A percentile compares a stretch with the other conserved stretches of the same genome.
phyloP scores from a whole-genome alignment of 306 rosid species.

The Begonia masoniana region DNA sequence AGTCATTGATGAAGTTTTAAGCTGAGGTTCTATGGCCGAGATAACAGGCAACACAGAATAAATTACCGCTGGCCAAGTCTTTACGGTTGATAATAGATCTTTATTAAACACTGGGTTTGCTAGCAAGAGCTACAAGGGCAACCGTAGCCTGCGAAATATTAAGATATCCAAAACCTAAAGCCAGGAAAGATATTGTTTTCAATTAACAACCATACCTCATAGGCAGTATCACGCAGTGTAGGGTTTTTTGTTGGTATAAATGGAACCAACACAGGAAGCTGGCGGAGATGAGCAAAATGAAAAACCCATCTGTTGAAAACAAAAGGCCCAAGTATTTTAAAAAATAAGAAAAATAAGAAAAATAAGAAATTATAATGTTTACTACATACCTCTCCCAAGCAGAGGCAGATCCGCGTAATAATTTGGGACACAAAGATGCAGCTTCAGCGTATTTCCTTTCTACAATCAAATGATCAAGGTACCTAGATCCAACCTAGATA shows the following conservation, averaged over 20 bases:
- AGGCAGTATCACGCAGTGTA: slow-evolving; percentile 82
- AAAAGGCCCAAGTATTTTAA: slow-evolving; percentile 17
- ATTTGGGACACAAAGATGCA: slow-evolving; percentile 85
- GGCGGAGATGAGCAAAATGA: slow-evolving; percentile 97
- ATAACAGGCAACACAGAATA: slow-evolving; percentile 77
- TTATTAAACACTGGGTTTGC: slow-evolving; percentile 75
- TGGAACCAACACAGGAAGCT: slow-evolving; percentile 89
- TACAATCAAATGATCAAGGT: slow-evolving; percentile 94
- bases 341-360: background rate
- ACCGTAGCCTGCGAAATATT: slow-evolving; percentile 36
- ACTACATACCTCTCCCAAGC: slow-evolving; percentile 86
- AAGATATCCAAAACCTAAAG: slow-evolving; percentile 10
- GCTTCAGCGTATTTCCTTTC: slow-evolving; percentile 94
- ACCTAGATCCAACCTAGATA: slow-evolving; percentile 86
- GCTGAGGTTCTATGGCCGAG: slow-evolving; percentile 93
- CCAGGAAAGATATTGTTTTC: slow-evolving; percentile 2
- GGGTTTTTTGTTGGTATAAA: slow-evolving; percentile 81
- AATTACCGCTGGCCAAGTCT: slow-evolving; percentile 76
- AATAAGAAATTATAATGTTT: slow-evolving; percentile 3
- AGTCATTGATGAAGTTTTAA: slow-evolving; percentile 71
- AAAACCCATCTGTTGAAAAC: slow-evolving; percentile 83
- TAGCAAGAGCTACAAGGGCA: slow-evolving; percentile 90
- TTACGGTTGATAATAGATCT: slow-evolving; percentile 61
- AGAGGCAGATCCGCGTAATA: slow-evolving; percentile 77
- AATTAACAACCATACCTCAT: slow-evolving; percentile 43